Base-by-base conservation (phyloP, 208 protist genomes). In the Trypanosoma rangeli region DNA sequence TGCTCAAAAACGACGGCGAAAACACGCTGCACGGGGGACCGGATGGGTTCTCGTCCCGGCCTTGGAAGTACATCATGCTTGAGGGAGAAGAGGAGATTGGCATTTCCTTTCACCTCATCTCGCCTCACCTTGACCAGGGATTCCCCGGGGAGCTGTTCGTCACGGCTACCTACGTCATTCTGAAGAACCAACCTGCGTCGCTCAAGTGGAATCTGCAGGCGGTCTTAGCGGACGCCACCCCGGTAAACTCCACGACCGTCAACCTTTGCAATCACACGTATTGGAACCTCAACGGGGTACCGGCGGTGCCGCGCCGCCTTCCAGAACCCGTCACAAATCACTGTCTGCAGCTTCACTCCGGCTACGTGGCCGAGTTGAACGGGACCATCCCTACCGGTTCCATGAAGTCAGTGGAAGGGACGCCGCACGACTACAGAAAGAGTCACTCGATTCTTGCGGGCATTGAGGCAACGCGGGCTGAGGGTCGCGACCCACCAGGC, bases 211-310 rank as follows among this genome's bases (percentile, higher is more conserved):
- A 73, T 7, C 82, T 80, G 44, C 26, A 66, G 20, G 80, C 78
- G 8, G 33, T 72, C 42, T 46, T 89, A 26, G 66, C 84, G 5
- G 61, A 78, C 31, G 53, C 39, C 35, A 80, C 71, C 44, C 74
- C 74, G 16, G 79, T 73, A 0, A 68, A 76, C 31, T 74, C 78
- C 28, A 85, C 75, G 10, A 63, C 76, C 20, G 70, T 86, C 44
- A 89, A 86, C 54, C 74, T 89, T 35, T 86, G 83, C 76, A 89
- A 82, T 49, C 84, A 89, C 79, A 60, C 64, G 18, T 89, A 86
- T 66, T 86, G 84, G 84, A 86, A 86, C 57, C 74, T 89, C 26
- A 86, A 89, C 73, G 80, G 80, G 20, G 44, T 89, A 22, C 71
- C 76, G 16, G 33, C 9, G 28, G 48, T 61, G 28, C 55, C 62